phyloP scores from a whole-genome alignment of 305 asterid genomes.

The Withania somnifera region DNA sequence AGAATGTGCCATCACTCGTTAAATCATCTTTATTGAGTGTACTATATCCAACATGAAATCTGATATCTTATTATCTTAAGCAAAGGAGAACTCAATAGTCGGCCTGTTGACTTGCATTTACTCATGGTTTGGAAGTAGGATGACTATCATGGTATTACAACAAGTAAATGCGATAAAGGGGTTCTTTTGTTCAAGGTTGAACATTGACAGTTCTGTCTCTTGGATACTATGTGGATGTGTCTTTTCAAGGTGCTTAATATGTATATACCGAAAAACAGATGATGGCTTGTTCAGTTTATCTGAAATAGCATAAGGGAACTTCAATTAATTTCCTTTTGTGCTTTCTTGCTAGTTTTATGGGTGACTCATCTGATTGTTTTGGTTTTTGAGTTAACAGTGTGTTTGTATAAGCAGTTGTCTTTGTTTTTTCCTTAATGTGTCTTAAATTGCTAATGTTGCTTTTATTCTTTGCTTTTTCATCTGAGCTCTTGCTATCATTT shows the following conservation, averaged over 20 bases:
- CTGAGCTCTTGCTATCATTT: neutral
- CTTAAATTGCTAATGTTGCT: neutral
- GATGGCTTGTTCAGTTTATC: neutral
- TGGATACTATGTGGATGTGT: neutral
- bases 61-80: constrained; percentile 14
- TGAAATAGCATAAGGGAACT: neutral
- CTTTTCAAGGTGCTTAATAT: neutral
- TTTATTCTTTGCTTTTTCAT: neutral
- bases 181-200: neutral
- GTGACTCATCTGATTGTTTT: neutral
- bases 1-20: constrained; percentile 36
- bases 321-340: neutral
- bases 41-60: constrained; percentile 18
- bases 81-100: constrained; percentile 10
- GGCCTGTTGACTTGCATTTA: constrained; percentile 9
- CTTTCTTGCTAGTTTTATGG: neutral
- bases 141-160: neutral
- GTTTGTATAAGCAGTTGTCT: neutral
- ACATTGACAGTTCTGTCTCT: neutral
- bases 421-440: neutral
- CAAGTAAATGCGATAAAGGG: neutral
- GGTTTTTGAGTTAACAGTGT: neutral
- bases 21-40: constrained; percentile 30
- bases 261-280: neutral
- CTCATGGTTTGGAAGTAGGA: constrained; percentile 2